Conservation (phyloP, 2,329 filamentous ascomycete genomes). For the Zelopaecilomyces penicillatus region DNA sequence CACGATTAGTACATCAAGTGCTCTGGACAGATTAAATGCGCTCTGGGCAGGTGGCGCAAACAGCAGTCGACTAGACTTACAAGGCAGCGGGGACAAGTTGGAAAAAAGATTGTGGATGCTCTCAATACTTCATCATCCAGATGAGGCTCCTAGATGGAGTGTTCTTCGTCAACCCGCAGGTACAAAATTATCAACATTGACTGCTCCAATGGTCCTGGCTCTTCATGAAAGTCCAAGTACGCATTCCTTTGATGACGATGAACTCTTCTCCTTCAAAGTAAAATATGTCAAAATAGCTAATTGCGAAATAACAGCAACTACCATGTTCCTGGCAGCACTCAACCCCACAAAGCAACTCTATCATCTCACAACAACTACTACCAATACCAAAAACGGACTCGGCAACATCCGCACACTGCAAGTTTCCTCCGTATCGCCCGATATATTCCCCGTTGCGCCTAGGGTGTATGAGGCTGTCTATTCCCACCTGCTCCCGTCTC, state of each 20-base stretch:
- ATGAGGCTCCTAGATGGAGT: slow-evolving; percentile 6
- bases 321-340: slow-evolving; percentile 40
- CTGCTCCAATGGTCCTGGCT: slow-evolving; percentile 28
- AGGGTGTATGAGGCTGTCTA: slow-evolving; percentile 41
- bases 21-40: slow-evolving; percentile 11
- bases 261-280: too few relatives aligned
- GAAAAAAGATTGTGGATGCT: slow-evolving; percentile 43
- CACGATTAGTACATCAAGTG: neutral
- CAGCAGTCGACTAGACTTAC: slow-evolving; percentile 1
- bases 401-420: slow-evolving; percentile 32
- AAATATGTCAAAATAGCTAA: neutral
- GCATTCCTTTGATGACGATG: neutral
- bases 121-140: slow-evolving; percentile 43
- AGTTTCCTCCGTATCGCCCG: slow-evolving; percentile 29
- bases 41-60: neutral
- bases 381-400: slow-evolving; percentile 28
- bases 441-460: slow-evolving; percentile 29
- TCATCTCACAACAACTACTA: slow-evolving; percentile 34
- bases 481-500: slow-evolving; percentile 46
- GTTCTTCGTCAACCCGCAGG: slow-evolving; percentile 15
- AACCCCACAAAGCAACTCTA: slow-evolving; percentile 33
- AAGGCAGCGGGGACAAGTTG: neutral
- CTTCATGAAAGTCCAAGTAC: slow-evolving; percentile 45
- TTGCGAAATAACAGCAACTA: slow-evolving; percentile 29
- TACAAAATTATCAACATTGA: slow-evolving; percentile 5